phyloP scores from a whole-genome alignment of 495 filamentous ascomycete genomes.

The Podospora comata region DNA sequence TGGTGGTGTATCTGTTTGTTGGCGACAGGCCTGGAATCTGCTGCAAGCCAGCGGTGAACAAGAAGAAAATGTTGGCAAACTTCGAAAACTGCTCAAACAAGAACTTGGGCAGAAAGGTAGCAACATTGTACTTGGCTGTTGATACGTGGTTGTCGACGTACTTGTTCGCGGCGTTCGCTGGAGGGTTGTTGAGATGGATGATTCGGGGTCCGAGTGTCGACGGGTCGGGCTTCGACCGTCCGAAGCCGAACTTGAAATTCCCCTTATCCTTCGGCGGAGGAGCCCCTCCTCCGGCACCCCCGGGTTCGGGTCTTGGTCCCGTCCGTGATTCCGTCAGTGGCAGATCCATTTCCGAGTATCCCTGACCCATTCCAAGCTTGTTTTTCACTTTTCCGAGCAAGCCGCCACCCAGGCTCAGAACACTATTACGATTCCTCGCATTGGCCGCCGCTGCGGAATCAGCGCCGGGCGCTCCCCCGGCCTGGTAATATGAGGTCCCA shows the following conservation, averaged over 20 bases:
- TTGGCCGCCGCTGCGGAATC: conserved; percentile 40
- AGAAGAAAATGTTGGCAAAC: conserved; percentile 98
- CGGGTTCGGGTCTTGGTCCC: conserved; percentile 33
- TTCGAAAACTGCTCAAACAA: conserved; percentile 98
- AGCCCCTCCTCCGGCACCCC: conserved; percentile 29
- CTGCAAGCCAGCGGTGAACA: conserved; percentile 93
- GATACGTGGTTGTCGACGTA: conserved; percentile 96
- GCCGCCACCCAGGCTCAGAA: conserved; percentile 80
- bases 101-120: conserved; percentile 97
- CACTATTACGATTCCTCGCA: conserved; percentile 76
- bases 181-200: conserved; percentile 96
- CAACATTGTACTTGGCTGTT: conserved; percentile 94
- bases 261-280: conserved; percentile 49
- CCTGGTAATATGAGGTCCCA: conserved; percentile 62
- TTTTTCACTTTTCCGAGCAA: conserved; percentile 81
- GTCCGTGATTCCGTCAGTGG: conserved; percentile 73
- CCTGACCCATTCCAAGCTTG: conserved; percentile 85
- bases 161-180: conserved; percentile 82
- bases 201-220: conserved; percentile 87
- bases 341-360: conserved; percentile 97
- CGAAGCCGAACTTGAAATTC: conserved; percentile 94
- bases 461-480: conserved; percentile 54
- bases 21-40: conserved; percentile 95
- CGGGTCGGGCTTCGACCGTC: conserved; percentile 77
- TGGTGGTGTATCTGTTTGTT: conserved; percentile 93